Evolutionary conservation across 2,329 filamentous ascomycete species (phyloP), one percentile per base, ranked within the genome.

Genomic region (Penicillium sumatraense): DNA sequence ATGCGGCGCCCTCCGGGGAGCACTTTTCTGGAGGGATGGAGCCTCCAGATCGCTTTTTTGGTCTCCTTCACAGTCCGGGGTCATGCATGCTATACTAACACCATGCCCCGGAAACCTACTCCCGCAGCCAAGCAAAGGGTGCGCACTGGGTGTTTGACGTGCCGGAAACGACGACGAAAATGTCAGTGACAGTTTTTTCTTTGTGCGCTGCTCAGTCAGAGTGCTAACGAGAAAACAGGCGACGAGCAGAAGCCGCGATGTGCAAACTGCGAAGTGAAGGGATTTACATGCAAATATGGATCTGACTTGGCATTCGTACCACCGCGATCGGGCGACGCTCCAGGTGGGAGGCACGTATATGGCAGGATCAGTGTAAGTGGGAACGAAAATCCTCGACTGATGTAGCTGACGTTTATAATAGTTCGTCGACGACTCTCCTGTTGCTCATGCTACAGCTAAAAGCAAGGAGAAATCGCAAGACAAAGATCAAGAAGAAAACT

Each of bases 181-280:
- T 67, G 65, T 66, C 57, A 16, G 56, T 49, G 50, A 26, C n/a
- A 27, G 11, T 42, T 23, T 27, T 26, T 14, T 26, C 38, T 35
- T 49, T 27, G 49, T 50, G 49, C 10, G n/a, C 13, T 27, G 3
- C 16, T 13, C n/a, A 1, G 11, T 20, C 10, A 31, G 14, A 31
- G 26, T 20, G 16, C 42, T 29, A 35, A 21, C 41, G 23, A 40
- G 18, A 20, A 2, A 23, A 21, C 24, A 66, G 64, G 64, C 23
- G 65, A 67, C 47, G 65, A 67, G 48, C 58, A 65, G 27, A 67
- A 67, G 41, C 65, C 65, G 13, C 54, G 57, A 24, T 67, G 65
- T 31, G 61, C 60, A 2, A 67, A 64, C 26, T 67, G 65, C 42
- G 59, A 64, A 18, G 57, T 58, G 1, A 67, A 67, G 16, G 64